Base-by-base conservation (phyloP, 257 asterid genomes). In the Scutellaria galericulata region DNA sequence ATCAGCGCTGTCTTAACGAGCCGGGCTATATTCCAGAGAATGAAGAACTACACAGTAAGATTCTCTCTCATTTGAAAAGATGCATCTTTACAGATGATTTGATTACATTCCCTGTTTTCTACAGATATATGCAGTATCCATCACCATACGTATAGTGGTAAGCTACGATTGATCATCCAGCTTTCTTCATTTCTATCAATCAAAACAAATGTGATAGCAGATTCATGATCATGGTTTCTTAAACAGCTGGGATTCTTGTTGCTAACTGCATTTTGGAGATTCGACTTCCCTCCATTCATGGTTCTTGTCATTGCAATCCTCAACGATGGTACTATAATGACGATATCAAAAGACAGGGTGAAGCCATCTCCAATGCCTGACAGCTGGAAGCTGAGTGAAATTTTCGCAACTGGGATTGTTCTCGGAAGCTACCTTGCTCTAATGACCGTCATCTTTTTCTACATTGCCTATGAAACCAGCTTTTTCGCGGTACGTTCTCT, bases 91-190 rank as follows among this genome's bases (percentile, higher is more conserved):
- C 44, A 24, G 6, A 31, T 27, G 9, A 40, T 9, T 12, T 58
- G 40, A 58, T 50, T 6, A 3, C 40, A 35, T 42, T 59, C 47
- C n/a, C 11, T 76, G 40, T 55, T 46, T 70, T 78, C 39, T 75
- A 15, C 88, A 88, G 95, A 88, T 88, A 46, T 88, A 88, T 80
- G 95, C 91, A 1, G 95, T 88, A 55, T 88, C 95, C 13, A 86
- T 88, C 66, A 88, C 95, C 40, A 84, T 88, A 11, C 90, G 95
- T 82, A 88, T 86, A 18, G 91, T 88, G 95, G 95, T 88, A 84
- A 75, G 88, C 41, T 11, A 61, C 1, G 15, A 35, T 22, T 35
- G 14, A 31, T 59, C 8, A 35, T 60, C 20, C 20, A 11, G 11
- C 45, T 54, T 52, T 50, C 51, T 58, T 6, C 11, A 50, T 37